Evolutionary conservation across 805 yeast species (phyloP).

Genomic region (Lachancea mirantina): DNA sequence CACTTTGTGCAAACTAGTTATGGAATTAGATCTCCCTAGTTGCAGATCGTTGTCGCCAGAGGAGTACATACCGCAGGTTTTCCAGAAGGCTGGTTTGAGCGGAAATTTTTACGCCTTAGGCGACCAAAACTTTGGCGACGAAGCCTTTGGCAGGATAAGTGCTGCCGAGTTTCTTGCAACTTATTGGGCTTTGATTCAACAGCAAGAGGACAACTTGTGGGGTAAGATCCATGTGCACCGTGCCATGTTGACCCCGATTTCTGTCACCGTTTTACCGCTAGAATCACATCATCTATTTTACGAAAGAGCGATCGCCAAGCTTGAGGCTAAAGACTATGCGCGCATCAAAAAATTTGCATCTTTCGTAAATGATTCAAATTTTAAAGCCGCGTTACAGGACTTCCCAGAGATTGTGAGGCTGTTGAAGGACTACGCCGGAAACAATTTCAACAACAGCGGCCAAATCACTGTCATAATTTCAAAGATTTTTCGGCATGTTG

Average conservation of each 20-base stretch:
- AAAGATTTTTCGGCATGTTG: slow-evolving; percentile 28
- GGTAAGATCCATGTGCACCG: slow-evolving; percentile 28
- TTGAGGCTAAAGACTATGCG: slow-evolving; percentile 15
- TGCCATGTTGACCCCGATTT: slow-evolving; percentile 34
- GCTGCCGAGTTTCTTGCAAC: slow-evolving; percentile 37
- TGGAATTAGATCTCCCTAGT: slow-evolving; percentile 27
- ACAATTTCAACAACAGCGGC: slow-evolving; percentile 40
- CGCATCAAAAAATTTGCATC: slow-evolving; percentile 23
- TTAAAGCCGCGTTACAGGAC: slow-evolving; percentile 2
- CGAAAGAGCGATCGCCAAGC: slow-evolving; percentile 27
- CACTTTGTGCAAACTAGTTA: slow-evolving; percentile 33
- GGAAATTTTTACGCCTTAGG: slow-evolving; percentile 11
- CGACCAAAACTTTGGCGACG: slow-evolving; percentile 13
- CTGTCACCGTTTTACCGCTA: slow-evolving; percentile 40
- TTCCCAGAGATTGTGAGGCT: slow-evolving; percentile 38
- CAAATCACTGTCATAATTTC: slow-evolving; percentile 44
- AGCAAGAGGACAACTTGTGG: slow-evolving; percentile 40
- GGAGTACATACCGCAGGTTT: slow-evolving; percentile 23
- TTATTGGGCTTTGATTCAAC: slow-evolving; percentile 44
- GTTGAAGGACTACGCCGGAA: slow-evolving; percentile 49
- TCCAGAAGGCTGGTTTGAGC: slow-evolving; percentile 14
- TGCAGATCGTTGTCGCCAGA: slow-evolving; percentile 16
- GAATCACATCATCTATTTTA: slow-evolving; percentile 31
- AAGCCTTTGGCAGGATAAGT: slow-evolving; percentile 12
- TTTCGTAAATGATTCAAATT: slow-evolving; percentile 14